These are phyloP conservation scores for Ambrosia artemisiifolia DNA, from an alignment of 129 eudicot species.

Conservation along the genomic window DNA sequence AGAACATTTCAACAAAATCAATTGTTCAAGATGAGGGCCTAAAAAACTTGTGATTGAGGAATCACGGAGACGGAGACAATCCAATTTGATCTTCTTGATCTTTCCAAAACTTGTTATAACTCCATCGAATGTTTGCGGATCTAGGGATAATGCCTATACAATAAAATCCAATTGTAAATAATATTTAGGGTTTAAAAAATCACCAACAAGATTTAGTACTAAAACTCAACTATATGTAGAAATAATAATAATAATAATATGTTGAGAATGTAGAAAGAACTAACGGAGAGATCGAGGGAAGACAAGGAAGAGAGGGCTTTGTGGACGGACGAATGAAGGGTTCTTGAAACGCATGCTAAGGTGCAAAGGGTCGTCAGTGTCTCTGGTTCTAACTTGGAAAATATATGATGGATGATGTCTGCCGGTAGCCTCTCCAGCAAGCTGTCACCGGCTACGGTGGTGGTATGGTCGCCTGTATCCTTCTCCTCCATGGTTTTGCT, in stretches of 20 bases:
- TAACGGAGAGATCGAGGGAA: constrained; percentile 64
- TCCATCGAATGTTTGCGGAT: constrained; percentile 28
- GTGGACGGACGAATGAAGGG: constrained; percentile 36
- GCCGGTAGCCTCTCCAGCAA: constrained; percentile 40
- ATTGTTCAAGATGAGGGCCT: constrained; percentile 43
- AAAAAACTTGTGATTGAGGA: constrained; percentile 34
- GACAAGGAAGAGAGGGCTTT: constrained; percentile 40
- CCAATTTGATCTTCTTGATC: constrained; percentile 44
- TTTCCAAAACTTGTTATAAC: constrained; percentile 25
- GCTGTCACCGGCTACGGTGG: constrained; percentile 18
- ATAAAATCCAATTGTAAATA: constrained; percentile 15
- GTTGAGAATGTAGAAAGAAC: constrained; percentile 9
- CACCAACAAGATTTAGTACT: neutral
- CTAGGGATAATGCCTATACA: constrained; percentile 45
- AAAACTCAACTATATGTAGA: neutral
- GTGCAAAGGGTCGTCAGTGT: constrained; percentile 50
- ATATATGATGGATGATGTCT: constrained; percentile 33
- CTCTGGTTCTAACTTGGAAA: constrained; percentile 33
- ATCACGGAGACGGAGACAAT: constrained; percentile 53
- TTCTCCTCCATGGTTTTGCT: too few relatives aligned
- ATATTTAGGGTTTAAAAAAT: neutral
- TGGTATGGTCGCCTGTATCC: neutral
- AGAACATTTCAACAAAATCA: constrained; percentile 60
- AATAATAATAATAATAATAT: too few relatives aligned
- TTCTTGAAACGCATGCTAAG: constrained; percentile 41